Evolutionary conservation across 2,329 filamentous ascomycete genomes (phyloP), one percentile per base, ranked within the genome.

Genomic region (Colletotrichum cereale): DNA sequence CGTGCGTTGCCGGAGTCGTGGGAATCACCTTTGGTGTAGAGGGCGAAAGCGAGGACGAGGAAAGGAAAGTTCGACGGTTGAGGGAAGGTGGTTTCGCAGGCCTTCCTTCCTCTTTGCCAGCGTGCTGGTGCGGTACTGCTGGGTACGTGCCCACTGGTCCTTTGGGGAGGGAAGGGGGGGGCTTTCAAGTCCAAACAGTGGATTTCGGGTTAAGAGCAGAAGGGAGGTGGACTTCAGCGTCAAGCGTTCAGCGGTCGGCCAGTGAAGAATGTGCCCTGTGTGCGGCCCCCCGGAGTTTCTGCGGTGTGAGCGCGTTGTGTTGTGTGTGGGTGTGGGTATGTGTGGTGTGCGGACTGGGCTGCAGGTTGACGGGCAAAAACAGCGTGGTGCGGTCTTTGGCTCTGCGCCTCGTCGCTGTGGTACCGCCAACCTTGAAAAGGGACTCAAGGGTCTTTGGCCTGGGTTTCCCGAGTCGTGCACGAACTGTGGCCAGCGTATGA

Each of bases 181-280:
- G 66, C 52, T 67, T 65, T 56, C 67, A 71, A 71, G 61, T 71
- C 63, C 67, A 67, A 71, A 67, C 57, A 67, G 67, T 62, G 67
- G 64, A 52, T 57, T 61, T 48, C 48, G 47, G 16, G 38, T 52
- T 34, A 16, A 36, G 52, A 55, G 58, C 34, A 56, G 40, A 52
- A 50, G 55, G 31, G 40, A 48, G 62, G 52, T 24, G 67, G 65
- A 31, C 56, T 44, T 57, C 40, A 63, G 52, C 36, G 42, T 12
- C 24, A 10, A 52, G 61, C 24, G 52, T 66, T 44, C 56, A 62
- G 67, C 26, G 55, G 34, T 67, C 56, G 24, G 34, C 48, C 56
- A 67, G 63, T 48, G 64, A 63, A 63, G 47, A 63, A 36, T 66
- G 36, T 71, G 63, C 65, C 42, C 44, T 69, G 48, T 66, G 67